Base-by-base conservation (phyloP, 2,329 filamentous ascomycete genomes). In the Fusarium penzigii region DNA sequence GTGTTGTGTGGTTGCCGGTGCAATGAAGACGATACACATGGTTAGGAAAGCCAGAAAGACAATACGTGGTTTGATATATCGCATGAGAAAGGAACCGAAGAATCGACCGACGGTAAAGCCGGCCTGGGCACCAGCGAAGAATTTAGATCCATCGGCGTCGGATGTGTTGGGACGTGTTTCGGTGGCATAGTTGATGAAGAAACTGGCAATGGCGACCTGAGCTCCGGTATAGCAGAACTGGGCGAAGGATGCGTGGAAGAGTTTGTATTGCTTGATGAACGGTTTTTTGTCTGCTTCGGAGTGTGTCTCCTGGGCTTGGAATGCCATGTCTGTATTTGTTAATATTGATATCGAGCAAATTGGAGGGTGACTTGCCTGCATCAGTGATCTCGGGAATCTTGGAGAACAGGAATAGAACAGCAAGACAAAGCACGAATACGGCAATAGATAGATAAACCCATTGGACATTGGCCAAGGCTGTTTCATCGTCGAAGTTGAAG, bases 181-280 rank as follows among this genome's bases (percentile, higher is more conserved):
- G 17, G 75, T 78, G n/a, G 80, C 79, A 65, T 88, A 89, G 72
- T 90, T 90, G 75, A 90, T 89, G 70, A 90, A 90, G 70, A 88
- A 89, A 43, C 71, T 72, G 1, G 84, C 84, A 49, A 87, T 82
- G 50, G 80, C 83, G 34, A 87, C 76, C 66, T 92, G 89, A 0
- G 88, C 84, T 44, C 89, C 89, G 0, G 77, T 87, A 68, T 93
- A 94, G 68, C 85, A 89, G 71, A 92, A 92, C 60, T 93, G 89
- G 0, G 88, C 86, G 60, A 86, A 82, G 0, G 87, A 82, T 12
- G 87, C 89, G 63, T 90, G 87, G 77, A 92, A 91, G 3, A 92
- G 77, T 20, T 84, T 83, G 69, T 88, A 91, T 62, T 90, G 87
- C 70, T 88, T 88, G 62, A 76, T 73, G 58, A 90, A 81, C 0